Evolutionary conservation across 1,284 basidiomycete species (phyloP).

Genomic region (Leccinum insolens): DNA sequence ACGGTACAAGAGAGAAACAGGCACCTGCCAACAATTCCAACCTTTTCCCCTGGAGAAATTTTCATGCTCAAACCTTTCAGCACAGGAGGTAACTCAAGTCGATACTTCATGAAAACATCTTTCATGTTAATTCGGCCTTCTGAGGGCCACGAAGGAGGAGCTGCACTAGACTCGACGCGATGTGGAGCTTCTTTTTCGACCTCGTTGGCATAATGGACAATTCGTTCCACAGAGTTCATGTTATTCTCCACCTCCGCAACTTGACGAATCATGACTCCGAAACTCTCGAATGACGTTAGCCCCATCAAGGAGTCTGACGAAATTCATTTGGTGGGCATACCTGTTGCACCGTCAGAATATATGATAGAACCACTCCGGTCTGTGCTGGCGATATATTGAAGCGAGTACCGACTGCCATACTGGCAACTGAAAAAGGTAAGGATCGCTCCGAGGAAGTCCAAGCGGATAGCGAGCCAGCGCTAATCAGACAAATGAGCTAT

Average conservation of each 20-base stretch:
- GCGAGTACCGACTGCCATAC: too few species aligned
- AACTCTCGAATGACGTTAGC: slow-evolving; percentile 44
- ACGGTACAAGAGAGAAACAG: neutral
- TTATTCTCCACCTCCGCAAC: slow-evolving; percentile 88
- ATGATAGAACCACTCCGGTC: slow-evolving; percentile 75
- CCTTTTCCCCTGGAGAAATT: slow-evolving; percentile 80
- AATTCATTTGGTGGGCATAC: slow-evolving; percentile 23
- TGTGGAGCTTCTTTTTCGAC: slow-evolving; percentile 73
- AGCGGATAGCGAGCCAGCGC: too few species aligned
- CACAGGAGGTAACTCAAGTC: slow-evolving; percentile 72
- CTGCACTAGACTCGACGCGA: slow-evolving; percentile 54
- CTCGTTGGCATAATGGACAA: slow-evolving; percentile 75
- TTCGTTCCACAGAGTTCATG: slow-evolving; percentile 89
- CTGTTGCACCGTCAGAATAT: slow-evolving; percentile 77
- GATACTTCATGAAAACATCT: slow-evolving; percentile 67
- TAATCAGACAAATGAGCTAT: too few species aligned
- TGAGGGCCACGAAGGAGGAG: slow-evolving; percentile 66
- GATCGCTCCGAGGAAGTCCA: too few species aligned
- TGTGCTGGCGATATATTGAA: slow-evolving; percentile 41
- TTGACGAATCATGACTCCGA: slow-evolving; percentile 86
- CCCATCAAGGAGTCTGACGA: neutral
- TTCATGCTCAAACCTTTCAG: slow-evolving; percentile 69
- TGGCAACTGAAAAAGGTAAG: too few species aligned
- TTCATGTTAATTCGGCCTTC: slow-evolving; percentile 64
- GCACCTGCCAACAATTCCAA: slow-evolving; percentile 80